phyloP scores from a whole-genome alignment of 164 flowering plant genomes.

The Vitis vinifera region ASM3070453v1 NC_081815.1:8314001-8314500 shows the following conservation, averaged over 20 bases:
- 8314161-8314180: neutral
- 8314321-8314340: neutral
- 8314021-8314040: conserved; percentile 95
- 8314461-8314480: too few relatives aligned
- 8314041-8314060: conserved; percentile 98
- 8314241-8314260: neutral
- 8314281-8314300: neutral
- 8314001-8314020: conserved; percentile 59
- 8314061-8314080: conserved; percentile 93
- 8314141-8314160: neutral
- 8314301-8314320: neutral
- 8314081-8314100: conserved; percentile 91
- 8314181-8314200: neutral
- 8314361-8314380: too few relatives aligned
- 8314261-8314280: neutral
- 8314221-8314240: neutral
- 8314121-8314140: neutral
- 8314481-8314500: too few relatives aligned
- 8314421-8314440: too few relatives aligned
- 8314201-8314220: neutral
- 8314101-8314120: conserved; percentile 85
- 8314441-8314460: too few relatives aligned
- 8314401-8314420: too few relatives aligned
- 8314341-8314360: neutral
- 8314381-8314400: too few relatives aligned